Evolutionary conservation across 768 basidiomycete species (phyloP).

Genomic region (Boletus vinaceobasis): DNA sequence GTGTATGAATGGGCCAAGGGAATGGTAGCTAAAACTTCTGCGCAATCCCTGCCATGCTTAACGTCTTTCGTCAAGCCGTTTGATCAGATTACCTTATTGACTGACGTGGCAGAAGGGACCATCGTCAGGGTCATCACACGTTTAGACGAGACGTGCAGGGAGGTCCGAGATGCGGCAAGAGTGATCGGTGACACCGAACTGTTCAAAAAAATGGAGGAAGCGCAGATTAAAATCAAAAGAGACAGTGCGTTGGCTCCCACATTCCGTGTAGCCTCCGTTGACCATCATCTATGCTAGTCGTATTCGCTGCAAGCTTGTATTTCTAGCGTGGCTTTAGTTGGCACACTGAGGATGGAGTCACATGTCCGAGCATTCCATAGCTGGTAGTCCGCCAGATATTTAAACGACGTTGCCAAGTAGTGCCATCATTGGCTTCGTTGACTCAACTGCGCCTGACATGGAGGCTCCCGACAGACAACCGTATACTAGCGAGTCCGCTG

Average conservation of each 20-base stretch:
- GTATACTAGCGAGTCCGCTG: background rate
- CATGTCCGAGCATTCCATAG: constrained; percentile 17
- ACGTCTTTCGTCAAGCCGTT: constrained; percentile 64
- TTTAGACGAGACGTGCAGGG: constrained; percentile 93
- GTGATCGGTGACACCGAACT: constrained; percentile 95
- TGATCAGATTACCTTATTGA: constrained; percentile 86
- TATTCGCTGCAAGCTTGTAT: constrained; percentile 85
- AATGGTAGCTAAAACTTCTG: constrained; percentile 62
- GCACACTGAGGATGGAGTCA: background rate
- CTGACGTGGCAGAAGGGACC: constrained; percentile 94
- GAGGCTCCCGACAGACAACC: background rate
- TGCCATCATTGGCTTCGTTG: background rate
- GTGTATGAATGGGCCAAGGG: constrained; percentile 99
- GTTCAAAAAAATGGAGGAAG: constrained; percentile 98
- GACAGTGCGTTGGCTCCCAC: constrained; percentile 68
- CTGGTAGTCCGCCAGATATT: constrained; percentile 9
- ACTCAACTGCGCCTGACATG: constrained; percentile 10
- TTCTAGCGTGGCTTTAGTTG: constrained; percentile 44
- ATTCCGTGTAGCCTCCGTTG: background rate
- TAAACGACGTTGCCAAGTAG: constrained; percentile 7
- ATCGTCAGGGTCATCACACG: constrained; percentile 96
- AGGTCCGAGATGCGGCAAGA: constrained; percentile 94
- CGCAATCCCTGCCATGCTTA: background rate
- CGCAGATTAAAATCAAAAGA: constrained; percentile 89
- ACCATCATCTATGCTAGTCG: constrained; percentile 45